Conservation (phyloP, 768 basidiomycete species). For the Psilocybe tampanensis region DNA sequence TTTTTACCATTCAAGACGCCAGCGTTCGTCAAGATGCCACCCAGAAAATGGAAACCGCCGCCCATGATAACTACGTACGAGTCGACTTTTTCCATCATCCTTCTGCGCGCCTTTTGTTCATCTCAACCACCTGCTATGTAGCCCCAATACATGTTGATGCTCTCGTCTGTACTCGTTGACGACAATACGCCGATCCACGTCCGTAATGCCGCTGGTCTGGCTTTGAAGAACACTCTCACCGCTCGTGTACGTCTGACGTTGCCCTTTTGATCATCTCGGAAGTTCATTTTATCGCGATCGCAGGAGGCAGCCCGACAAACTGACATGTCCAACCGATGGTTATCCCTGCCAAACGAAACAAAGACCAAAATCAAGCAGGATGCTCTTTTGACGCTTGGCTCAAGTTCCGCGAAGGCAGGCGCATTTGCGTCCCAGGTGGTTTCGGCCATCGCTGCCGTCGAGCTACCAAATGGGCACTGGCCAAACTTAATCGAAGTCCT, state of each 20-base stretch:
- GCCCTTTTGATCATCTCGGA: conserved; percentile 14
- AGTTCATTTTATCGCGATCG: conserved; percentile 24
- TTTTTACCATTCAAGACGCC: conserved; percentile 58
- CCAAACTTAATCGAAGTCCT: conserved; percentile 86
- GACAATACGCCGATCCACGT: conserved; percentile 72
- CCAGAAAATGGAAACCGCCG: conserved; percentile 83
- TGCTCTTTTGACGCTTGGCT: conserved; percentile 80
- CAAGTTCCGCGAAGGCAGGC: conserved; percentile 71
- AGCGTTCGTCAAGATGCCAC: conserved; percentile 91
- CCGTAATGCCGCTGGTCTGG: conserved; percentile 94
- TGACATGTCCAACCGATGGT: conserved; percentile 81
- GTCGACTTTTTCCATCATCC: conserved; percentile 12
- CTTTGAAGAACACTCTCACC: conserved; percentile 92
- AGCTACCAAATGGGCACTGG: conserved; percentile 90
- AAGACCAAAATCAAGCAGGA: conserved; percentile 88
- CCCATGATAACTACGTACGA: conserved; percentile 88
- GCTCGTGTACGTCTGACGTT: conserved; percentile 71
- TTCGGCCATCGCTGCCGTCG: conserved; percentile 91
- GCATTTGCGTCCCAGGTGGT: conserved; percentile 92
- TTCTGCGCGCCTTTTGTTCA: conserved; percentile 21
- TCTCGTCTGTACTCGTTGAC: conserved; percentile 82
- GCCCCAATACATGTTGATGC: conserved; percentile 93
- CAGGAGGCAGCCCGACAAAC: conserved; percentile 78
- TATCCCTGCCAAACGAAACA: conserved; percentile 65
- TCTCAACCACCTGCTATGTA: conserved; percentile 36